Base-by-base conservation (phyloP, 2,329 filamentous ascomycete genomes). In the Xylariales sp. region DNA sequence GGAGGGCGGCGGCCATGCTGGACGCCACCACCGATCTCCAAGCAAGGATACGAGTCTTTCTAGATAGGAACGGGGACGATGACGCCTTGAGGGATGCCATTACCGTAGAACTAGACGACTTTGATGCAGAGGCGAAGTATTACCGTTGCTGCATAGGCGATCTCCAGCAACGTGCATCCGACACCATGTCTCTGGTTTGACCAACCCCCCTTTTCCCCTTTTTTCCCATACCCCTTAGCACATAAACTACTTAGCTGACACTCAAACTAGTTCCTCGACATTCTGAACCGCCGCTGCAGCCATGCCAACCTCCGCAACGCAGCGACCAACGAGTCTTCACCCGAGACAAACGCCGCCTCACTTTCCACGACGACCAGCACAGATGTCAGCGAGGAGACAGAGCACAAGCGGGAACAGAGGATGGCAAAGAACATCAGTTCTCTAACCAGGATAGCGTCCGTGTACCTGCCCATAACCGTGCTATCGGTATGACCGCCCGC, bases 91-190 rank as follows among this genome's bases (percentile, higher is more conserved):
- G 36, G 12, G 32, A 36, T 32, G 30, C 49, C 7, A 53, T 53
- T 9, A 8, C 34, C 34, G 30, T 36, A 7, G 49, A 53, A 32
- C 14, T 53, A 2, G 30, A 53, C 12, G 49, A 53, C 49, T 53
- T 53, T 5, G 49, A 53, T 10, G 49, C 49, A 53, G 49, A 53
- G 49, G 49, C 49, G 9, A 53, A 36, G 12, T 36, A 53, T 16
- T 10, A 53, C 14, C 28, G 18, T 16, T 30, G 30, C 23, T 53
- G 49, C 32, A 53, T 53, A 36, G 36, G n/a, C 8, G 49, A 53
- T 12, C 49, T 53, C 30, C 30, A 53, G 49, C 30, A 53, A 53
- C 49, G 30, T 32, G 34, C 49, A 53, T 32, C 49, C n/a, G 49
- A 53, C 30, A 32, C 49, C 14, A 41, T 41, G 10, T 41, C 36